These are phyloP conservation scores for Fusarium beomiforme DNA, from an alignment of 2,329 filamentous ascomycete species.

Conservation along the genomic window DNA sequence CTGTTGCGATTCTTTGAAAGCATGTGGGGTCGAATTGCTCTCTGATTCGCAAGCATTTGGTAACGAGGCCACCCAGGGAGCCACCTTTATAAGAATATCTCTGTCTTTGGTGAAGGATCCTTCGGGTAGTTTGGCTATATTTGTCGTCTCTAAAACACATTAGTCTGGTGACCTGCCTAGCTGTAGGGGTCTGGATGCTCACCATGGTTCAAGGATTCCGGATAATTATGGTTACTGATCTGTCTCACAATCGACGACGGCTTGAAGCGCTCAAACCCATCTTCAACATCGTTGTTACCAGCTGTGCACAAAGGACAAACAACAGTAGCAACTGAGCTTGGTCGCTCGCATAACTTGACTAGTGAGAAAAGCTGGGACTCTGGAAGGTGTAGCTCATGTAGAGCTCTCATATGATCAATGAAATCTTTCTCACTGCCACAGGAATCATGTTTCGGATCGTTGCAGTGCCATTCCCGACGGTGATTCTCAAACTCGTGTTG, in stretches of 20 bases:
- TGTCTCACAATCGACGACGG: background rate
- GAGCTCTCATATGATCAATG: background rate
- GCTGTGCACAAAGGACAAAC: background rate
- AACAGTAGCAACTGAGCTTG: no score
- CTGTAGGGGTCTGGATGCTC: accelerated
- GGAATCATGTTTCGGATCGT: background rate
- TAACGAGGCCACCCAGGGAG: background rate
- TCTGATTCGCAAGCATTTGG: background rate
- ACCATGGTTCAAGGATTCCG: background rate
- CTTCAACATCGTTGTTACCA: background rate
- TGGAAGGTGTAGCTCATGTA: background rate
- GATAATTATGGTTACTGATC: accelerated
- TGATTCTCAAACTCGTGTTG: background rate
- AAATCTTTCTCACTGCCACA: background rate
- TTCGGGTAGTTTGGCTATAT: background rate
- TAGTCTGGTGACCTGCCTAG: background rate
- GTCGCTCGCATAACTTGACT: background rate
- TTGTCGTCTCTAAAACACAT: background rate
- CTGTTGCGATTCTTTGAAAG: accelerated
- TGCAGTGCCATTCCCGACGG: background rate
- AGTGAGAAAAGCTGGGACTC: background rate
- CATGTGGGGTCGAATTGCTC: no score
- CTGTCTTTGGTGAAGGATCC: accelerated
- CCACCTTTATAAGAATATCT: background rate
- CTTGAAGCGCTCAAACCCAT: background rate